Evolutionary conservation across 2,329 filamentous ascomycete genomes (phyloP).

Genomic region (Fusarium brevicatenulatum): DNA sequence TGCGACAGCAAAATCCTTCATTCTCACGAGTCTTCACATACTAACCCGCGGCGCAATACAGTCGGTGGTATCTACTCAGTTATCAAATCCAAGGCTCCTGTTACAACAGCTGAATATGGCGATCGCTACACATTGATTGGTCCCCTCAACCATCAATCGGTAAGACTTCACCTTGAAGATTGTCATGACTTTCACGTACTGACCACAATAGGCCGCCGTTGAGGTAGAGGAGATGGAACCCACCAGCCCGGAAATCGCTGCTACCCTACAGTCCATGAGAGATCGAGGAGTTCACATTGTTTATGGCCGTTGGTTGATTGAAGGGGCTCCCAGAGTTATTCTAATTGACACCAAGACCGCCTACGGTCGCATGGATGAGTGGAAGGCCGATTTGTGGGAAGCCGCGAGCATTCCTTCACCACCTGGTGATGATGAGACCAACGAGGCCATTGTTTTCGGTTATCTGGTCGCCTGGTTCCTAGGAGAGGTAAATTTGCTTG

Average conservation of each 20-base stretch:
- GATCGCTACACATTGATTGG: conserved; percentile 96
- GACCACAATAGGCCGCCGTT: conserved; percentile 78
- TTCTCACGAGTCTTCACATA: conserved; percentile 15
- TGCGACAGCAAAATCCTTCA: conserved; percentile 13
- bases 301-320: conserved; percentile 97
- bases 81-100: conserved; percentile 97
- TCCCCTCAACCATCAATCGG: conserved; percentile 89
- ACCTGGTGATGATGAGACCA: conserved; percentile 91
- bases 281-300: conserved; percentile 89
- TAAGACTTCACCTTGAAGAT: conserved; percentile 56
- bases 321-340: conserved; percentile 91
- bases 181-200: neutral
- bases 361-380: conserved; percentile 91
- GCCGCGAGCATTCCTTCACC: conserved; percentile 93
- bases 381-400: conserved; percentile 97
- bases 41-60: conserved; percentile 50
- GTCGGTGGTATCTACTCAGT: conserved; percentile 99
- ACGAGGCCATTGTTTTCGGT: conserved; percentile 96
- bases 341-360: conserved; percentile 95
- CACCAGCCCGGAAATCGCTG: conserved; percentile 78
- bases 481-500: conserved; percentile 76
- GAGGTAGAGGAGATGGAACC: conserved; percentile 95
- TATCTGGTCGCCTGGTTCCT: conserved; percentile 98
- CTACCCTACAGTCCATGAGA: conserved; percentile 91
- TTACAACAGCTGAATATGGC: conserved; percentile 98